Conservation (phyloP, 164 flowering plant species). For the Amborella trichopoda region DNA sequence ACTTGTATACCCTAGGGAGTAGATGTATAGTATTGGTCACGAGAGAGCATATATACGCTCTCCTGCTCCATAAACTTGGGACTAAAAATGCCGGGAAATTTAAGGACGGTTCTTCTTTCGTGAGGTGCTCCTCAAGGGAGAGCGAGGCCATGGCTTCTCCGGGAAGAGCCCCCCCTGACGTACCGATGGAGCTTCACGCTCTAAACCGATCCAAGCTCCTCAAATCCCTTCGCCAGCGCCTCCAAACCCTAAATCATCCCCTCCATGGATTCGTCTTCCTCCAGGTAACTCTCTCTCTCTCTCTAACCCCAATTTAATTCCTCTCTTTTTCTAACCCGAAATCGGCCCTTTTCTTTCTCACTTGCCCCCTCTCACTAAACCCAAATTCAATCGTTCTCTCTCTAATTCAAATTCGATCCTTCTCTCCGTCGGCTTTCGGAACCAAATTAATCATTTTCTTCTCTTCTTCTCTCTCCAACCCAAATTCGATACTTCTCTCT, state of each 20-base stretch:
- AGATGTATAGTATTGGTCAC: too few relatives aligned
- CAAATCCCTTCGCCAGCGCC: conserved; percentile 44
- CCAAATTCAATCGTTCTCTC: too few relatives aligned
- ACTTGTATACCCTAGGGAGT: too few relatives aligned
- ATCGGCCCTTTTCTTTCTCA: not conserved
- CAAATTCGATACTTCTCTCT: too few relatives aligned
- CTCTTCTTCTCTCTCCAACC: not conserved
- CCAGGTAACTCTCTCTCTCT: conserved; percentile 28
- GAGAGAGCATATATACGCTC: too few relatives aligned
- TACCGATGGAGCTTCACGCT: conserved; percentile 63
- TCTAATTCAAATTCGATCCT: too few relatives aligned
- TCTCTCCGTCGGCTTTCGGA: not conserved
- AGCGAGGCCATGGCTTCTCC: conserved; percentile 12
- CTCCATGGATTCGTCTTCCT: conserved; percentile 72
- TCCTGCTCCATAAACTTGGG: too few relatives aligned
- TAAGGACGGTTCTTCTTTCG: too few relatives aligned
- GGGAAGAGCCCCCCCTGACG: conserved; percentile 37
- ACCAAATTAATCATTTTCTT: too few relatives aligned
- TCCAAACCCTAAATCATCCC: conserved; percentile 38
- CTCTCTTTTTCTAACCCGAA: not conserved
- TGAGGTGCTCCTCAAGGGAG: too few relatives aligned
- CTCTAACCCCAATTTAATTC: not conserved
- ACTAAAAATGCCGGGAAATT: too few relatives aligned
- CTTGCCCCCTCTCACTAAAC: too few relatives aligned
- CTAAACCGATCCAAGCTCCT: conserved; percentile 49